Conservation (phyloP, 305 asterid species). For the Salvia sclarea region DNA sequence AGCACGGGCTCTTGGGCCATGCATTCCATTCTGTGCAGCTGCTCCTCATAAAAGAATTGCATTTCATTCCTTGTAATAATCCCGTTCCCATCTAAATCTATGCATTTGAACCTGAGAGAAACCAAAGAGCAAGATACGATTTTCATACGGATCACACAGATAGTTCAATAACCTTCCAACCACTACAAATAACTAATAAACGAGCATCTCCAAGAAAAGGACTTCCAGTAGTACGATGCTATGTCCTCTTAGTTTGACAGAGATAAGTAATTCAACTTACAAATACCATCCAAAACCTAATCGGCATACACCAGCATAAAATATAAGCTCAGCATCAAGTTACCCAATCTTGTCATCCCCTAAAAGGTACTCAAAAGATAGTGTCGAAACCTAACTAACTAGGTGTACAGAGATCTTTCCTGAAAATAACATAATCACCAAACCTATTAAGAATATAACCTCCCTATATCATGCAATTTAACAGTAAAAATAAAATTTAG, state of each 20-base stretch:
- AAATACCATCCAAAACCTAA: slow-evolving; percentile 8
- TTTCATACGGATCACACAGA: slow-evolving; percentile 9
- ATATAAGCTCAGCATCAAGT: slow-evolving; percentile 11
- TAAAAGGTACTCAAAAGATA: slow-evolving; percentile 5
- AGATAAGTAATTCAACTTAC: not conserved
- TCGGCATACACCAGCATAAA: slow-evolving; percentile 3
- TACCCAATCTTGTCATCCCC: slow-evolving; percentile 6
- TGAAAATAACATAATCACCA: not conserved
- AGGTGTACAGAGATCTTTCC: slow-evolving; percentile 3
- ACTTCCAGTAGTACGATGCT: not conserved
- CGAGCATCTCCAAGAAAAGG: not conserved
- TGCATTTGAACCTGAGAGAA: slow-evolving; percentile 90
- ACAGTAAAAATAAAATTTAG: not conserved
- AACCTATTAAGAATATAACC: slow-evolving; percentile 12
- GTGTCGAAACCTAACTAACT: slow-evolving; percentile 9
- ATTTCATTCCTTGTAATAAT: slow-evolving; percentile 86
- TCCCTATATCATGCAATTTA: slow-evolving; percentile 26
- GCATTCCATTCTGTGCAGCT: slow-evolving; percentile 99
- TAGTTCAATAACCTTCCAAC: slow-evolving; percentile 19
- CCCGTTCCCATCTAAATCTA: slow-evolving; percentile 98
- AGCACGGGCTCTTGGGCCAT: slow-evolving; percentile 99
- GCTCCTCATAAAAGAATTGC: slow-evolving; percentile 99
- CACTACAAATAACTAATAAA: slow-evolving; percentile 5
- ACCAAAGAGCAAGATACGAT: slow-evolving; percentile 8
- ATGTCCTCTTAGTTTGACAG: slow-evolving; percentile 22